phyloP scores from a whole-genome alignment of 148 eudicot genomes.

The Chenopodium suecicum region DNA sequence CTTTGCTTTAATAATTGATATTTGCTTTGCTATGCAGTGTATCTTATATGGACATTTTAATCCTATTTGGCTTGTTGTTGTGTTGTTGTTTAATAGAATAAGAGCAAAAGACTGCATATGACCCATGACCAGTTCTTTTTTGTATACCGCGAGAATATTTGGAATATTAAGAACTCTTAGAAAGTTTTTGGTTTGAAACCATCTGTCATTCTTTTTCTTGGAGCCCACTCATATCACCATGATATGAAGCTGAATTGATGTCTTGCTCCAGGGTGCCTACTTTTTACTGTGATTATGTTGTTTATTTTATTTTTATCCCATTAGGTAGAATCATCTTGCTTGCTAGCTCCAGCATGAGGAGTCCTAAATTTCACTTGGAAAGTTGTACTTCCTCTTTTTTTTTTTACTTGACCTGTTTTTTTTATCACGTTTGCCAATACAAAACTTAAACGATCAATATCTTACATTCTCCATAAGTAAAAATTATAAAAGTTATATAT shows the following conservation, averaged over 20 bases:
- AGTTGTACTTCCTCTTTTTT: too few species aligned
- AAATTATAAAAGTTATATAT: too few species aligned
- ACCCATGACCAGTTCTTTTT: background rate
- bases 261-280: background rate
- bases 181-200: background rate
- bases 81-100: background rate
- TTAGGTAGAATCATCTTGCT: too few species aligned
- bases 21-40: too few species aligned
- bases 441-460: too few species aligned
- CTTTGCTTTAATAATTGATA: background rate
- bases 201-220: background rate
- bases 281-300: background rate
- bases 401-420: too few species aligned
- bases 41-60: background rate
- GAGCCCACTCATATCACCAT: background rate
- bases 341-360: background rate
- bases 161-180: background rate
- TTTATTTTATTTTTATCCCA: too few species aligned
- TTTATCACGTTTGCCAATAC: too few species aligned
- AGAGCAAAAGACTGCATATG: background rate
- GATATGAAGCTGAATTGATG: background rate
- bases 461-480: too few species aligned
- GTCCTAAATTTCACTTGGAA: too few species aligned
- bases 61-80: background rate
- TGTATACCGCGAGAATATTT: background rate